These are phyloP conservation scores for Epichloe gansuensis DNA, from an alignment of 2,329 filamentous ascomycete species.

Conservation along the genomic window DNA sequence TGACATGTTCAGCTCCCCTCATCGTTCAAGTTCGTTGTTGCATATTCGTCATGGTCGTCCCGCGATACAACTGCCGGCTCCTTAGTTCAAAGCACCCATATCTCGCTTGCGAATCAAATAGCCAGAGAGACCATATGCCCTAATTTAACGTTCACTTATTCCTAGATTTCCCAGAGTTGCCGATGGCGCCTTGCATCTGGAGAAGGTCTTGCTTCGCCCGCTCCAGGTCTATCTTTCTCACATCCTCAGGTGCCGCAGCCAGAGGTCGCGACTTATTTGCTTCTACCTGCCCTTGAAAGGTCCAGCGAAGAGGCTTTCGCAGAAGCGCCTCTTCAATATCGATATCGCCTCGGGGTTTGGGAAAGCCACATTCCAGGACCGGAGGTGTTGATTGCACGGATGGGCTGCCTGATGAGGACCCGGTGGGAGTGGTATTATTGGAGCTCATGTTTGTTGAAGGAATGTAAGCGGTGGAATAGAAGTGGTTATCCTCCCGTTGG, in stretches of 20 bases:
- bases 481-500: neutral
- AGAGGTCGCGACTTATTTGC: slow-evolving; percentile 17
- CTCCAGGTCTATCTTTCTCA: slow-evolving; percentile 28
- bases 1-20: neutral
- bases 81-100: neutral
- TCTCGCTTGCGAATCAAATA: neutral
- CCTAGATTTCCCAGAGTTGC: neutral
- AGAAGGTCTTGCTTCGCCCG: slow-evolving; percentile 35
- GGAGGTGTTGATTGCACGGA: slow-evolving; percentile 18
- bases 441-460: neutral
- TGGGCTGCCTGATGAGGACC: neutral
- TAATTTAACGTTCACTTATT: neutral
- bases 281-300: slow-evolving; percentile 23
- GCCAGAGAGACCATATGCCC: neutral
- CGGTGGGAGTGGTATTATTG: neutral
- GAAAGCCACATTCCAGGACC: slow-evolving; percentile 21
- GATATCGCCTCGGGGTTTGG: slow-evolving; percentile 26
- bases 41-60: neutral
- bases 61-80: neutral
- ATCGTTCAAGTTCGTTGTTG: neutral
- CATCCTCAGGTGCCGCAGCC: slow-evolving; percentile 16
- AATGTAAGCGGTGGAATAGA: neutral
- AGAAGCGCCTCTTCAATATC: slow-evolving; percentile 30
- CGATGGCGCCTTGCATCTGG: slow-evolving; percentile 18
- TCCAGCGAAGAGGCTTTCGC: slow-evolving; percentile 30